Evolutionary conservation across 108 stramenopile species (phyloP).

Genomic region (Mediolabrus comicus): DNA sequence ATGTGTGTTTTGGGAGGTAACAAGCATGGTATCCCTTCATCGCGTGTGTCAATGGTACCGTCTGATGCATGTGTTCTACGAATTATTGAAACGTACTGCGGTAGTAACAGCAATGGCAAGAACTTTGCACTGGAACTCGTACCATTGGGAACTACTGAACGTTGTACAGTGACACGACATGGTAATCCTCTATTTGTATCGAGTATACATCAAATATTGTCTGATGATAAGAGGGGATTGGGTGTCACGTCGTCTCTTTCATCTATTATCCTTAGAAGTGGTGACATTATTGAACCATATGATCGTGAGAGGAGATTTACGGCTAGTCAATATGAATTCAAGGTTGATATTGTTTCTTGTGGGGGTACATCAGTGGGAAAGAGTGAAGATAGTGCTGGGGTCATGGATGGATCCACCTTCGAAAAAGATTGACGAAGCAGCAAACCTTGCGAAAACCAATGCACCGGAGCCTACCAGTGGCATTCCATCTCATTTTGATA

Average conservation of each 20-base stretch:
- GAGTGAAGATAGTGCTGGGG: not conserved
- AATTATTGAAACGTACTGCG: not conserved
- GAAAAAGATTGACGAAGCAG: slow-evolving; percentile 6
- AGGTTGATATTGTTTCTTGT: not conserved
- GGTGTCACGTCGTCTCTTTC: not conserved
- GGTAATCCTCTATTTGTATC: not conserved
- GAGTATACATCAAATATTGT: not conserved
- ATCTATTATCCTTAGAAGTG: not conserved
- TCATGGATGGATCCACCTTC: not conserved
- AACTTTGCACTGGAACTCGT: not conserved
- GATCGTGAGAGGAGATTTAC: not conserved
- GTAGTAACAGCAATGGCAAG: not conserved
- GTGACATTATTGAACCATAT: not conserved
- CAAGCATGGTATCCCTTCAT: not conserved
- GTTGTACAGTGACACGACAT: not conserved
- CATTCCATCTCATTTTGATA: not conserved
- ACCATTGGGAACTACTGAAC: not conserved
- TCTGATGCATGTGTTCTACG: not conserved
- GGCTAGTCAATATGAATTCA: not conserved
- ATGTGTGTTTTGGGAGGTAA: not conserved
- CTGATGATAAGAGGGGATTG: not conserved
- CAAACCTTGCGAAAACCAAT: no score
- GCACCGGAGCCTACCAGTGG: no score
- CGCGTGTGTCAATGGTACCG: not conserved
- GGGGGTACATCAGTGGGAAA: not conserved